Evolutionary conservation across 2,329 filamentous ascomycete species (phyloP).

Genomic region (Cladosporium oxysporum): DNA sequence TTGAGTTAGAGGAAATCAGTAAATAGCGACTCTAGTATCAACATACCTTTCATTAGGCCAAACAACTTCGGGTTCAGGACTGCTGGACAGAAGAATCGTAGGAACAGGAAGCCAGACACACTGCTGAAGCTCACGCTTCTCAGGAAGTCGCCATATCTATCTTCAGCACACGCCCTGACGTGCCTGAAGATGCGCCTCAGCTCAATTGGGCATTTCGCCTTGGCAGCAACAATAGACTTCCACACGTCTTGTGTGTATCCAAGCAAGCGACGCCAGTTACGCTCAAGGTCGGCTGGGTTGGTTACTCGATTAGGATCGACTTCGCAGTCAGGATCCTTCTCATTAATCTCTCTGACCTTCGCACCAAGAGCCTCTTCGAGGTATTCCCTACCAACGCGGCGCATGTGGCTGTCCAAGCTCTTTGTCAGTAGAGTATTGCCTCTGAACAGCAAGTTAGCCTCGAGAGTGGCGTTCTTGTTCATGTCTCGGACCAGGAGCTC

Average conservation of each 20-base stretch:
- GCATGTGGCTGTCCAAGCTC: slow-evolving; percentile 93
- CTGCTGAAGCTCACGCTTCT: slow-evolving; percentile 89
- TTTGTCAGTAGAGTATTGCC: slow-evolving; percentile 95
- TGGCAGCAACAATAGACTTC: slow-evolving; percentile 78
- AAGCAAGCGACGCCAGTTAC: slow-evolving; percentile 80
- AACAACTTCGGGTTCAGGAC: slow-evolving; percentile 94
- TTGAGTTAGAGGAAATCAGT: neutral
- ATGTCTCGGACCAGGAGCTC: slow-evolving; percentile 74
- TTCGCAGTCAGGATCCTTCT: slow-evolving; percentile 88
- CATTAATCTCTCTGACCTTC: slow-evolving; percentile 85
- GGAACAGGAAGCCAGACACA: slow-evolving; percentile 90
- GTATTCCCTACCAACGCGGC: slow-evolving; percentile 88
- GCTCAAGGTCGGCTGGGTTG: slow-evolving; percentile 69
- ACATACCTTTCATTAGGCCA: slow-evolving; percentile 71
- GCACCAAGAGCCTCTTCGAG: slow-evolving; percentile 83
- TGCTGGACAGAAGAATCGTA: slow-evolving; percentile 95
- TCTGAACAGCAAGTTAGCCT: slow-evolving; percentile 92
- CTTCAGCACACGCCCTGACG: slow-evolving; percentile 87
- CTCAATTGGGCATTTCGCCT: slow-evolving; percentile 74
- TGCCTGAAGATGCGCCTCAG: slow-evolving; percentile 85
- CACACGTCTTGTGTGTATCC: slow-evolving; percentile 79
- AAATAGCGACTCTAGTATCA: neutral
- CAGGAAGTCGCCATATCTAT: slow-evolving; percentile 90
- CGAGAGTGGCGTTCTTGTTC: slow-evolving; percentile 75
- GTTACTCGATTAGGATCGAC: slow-evolving; percentile 83